phyloP scores from a whole-genome alignment of 257 asterid genomes.

The Scutellaria galericulata region DNA sequence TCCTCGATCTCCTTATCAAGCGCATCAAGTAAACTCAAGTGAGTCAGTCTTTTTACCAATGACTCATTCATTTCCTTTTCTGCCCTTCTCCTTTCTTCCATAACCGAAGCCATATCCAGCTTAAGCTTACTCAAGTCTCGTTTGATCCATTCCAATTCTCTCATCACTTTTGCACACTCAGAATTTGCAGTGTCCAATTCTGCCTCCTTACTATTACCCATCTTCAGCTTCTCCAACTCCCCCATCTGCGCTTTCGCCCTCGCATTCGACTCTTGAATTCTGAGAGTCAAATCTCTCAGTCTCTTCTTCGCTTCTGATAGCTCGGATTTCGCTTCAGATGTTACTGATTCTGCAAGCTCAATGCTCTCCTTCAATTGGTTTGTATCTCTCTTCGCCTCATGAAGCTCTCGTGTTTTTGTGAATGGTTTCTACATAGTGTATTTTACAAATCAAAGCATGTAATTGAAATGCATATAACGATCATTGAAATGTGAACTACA shows the following conservation, averaged over 20 bases:
- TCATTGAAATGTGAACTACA: not conserved
- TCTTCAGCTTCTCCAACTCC: constrained; percentile 54
- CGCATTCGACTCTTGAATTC: constrained; percentile 59
- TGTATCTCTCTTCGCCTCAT: constrained; percentile 51
- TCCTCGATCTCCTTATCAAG: constrained; percentile 66
- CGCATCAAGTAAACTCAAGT: constrained; percentile 42
- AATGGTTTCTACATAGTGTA: constrained; percentile 36
- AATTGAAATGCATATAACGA: constrained; percentile 8
- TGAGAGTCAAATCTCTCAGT: constrained; percentile 47
- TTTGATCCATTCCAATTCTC: constrained; percentile 64
- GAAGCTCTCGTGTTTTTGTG: constrained; percentile 57
- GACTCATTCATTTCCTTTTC: constrained; percentile 52
- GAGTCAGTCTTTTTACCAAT: constrained; percentile 39
- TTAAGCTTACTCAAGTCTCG: constrained; percentile 69
- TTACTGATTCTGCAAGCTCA: constrained; percentile 43
- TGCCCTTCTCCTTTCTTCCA: constrained; percentile 66
- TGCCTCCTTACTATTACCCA: constrained; percentile 39
- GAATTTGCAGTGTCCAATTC: constrained; percentile 36
- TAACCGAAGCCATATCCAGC: constrained; percentile 72
- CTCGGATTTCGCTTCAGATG: constrained; percentile 56
- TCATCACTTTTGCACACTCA: constrained; percentile 48
- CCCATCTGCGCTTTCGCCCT: constrained; percentile 42
- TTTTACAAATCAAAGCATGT: not conserved
- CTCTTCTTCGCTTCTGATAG: constrained; percentile 57
- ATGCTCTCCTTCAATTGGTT: constrained; percentile 43